Percentiles rank a stretch among this genome's conserved stretches.
These are phyloP conservation scores for Phytopythium delawarense DNA, from an alignment of 352 stramenopile genomes.

Conservation along the genomic window DNA sequence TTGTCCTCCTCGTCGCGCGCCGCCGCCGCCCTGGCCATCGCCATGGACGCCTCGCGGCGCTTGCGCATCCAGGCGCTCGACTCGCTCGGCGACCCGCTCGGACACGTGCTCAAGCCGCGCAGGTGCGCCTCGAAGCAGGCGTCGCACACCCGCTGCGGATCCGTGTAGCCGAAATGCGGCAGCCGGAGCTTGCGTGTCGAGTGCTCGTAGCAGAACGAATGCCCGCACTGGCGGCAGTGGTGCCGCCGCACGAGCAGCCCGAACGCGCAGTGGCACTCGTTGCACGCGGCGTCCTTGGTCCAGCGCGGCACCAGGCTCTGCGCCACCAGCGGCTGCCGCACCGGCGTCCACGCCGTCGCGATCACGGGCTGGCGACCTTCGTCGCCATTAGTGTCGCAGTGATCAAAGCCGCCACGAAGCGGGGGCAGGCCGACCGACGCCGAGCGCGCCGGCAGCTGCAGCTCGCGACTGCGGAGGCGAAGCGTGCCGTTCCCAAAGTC, in stretches of 20 bases:
- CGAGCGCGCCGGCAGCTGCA: conserved; percentile 20
- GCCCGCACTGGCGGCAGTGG: conserved; percentile 78
- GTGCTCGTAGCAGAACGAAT: conserved; percentile 86
- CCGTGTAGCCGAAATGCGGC: conserved; percentile 60
- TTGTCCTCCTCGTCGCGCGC: background rate
- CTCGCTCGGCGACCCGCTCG: conserved; percentile 5
- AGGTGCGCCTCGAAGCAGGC: conserved; percentile 71
- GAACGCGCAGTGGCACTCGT: conserved; percentile 71
- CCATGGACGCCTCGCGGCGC: conserved; percentile 8
- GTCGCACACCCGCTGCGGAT: conserved; percentile 81
- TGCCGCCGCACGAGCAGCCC: conserved; percentile 67
- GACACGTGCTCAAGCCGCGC: conserved; percentile 27
- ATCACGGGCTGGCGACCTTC: background rate
- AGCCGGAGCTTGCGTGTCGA: conserved; percentile 69
- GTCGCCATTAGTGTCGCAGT: conserved; percentile 1
- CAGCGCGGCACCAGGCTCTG: conserved; percentile 47
- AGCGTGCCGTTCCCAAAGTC: conserved; percentile 10
- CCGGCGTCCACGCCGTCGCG: conserved; percentile 10
- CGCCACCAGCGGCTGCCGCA: conserved; percentile 3
- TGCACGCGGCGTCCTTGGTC: conserved; percentile 59
- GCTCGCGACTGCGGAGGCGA: background rate
- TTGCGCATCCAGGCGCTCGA: conserved; percentile 1
- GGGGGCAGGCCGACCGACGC: conserved; percentile 30
- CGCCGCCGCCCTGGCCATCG: conserved; percentile 3
- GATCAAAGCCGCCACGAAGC: background rate